A percentile compares a stretch with the other conserved stretches of the same genome.
Conservation (phyloP, 805 yeast genomes). For the Wickerhamiella sorbophila region DNA sequence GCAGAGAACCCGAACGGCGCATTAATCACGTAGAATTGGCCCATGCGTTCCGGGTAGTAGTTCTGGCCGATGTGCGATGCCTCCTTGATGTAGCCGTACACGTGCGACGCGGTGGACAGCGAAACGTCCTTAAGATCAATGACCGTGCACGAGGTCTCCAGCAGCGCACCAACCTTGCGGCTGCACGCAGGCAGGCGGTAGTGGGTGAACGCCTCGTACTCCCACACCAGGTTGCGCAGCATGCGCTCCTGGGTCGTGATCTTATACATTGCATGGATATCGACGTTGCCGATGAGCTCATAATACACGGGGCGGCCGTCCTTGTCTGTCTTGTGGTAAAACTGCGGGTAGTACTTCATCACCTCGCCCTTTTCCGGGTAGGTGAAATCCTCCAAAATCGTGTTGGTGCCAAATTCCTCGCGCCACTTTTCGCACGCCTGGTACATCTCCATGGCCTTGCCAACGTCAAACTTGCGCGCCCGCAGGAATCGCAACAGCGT, state of each 20-base stretch:
- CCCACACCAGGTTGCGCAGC: constrained; percentile 94
- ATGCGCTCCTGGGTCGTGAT: constrained; percentile 91
- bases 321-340: constrained; percentile 90
- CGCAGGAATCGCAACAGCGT: constrained; percentile 70
- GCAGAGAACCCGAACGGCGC: constrained; percentile 97
- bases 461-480: constrained; percentile 86
- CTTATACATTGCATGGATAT: constrained; percentile 80
- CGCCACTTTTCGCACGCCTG: constrained; percentile 87
- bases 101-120: constrained; percentile 68
- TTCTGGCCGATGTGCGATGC: constrained; percentile 92
- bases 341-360: constrained; percentile 86
- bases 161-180: constrained; percentile 57
- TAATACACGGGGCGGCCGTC: constrained; percentile 95
- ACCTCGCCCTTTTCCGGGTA: constrained; percentile 88
- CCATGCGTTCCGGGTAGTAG: constrained; percentile 98
- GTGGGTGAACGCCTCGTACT: constrained; percentile 77
- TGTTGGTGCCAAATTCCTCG: constrained; percentile 69
- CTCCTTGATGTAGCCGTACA: constrained; percentile 75
- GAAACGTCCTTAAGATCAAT: constrained; percentile 92
- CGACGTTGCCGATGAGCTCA: constrained; percentile 87
- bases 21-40: constrained; percentile 86
- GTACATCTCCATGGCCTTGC: constrained; percentile 68
- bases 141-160: constrained; percentile 94
- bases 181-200: constrained; percentile 91
- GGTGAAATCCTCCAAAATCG: constrained; percentile 73